Evolutionary conservation across 352 stramenopile genomes (phyloP), one percentile per base, ranked within the genome.

Genomic region (Thalassiosira mediterranea): DNA sequence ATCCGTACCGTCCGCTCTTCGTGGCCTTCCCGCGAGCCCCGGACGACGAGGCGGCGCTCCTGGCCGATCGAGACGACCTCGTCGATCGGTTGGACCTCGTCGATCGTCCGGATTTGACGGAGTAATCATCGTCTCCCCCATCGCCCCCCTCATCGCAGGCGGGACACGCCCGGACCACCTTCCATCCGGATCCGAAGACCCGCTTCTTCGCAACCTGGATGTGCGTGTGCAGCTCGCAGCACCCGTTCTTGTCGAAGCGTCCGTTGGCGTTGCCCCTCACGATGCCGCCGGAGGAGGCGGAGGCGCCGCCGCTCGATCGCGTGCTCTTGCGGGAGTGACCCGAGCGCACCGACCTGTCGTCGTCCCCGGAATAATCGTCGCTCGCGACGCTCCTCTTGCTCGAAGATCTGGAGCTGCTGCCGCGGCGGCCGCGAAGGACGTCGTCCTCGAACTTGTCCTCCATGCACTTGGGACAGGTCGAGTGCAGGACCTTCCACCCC

Each of bases 171-270:
- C 59, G 26, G 23, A 26, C 37, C 2, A 79, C 58, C 52, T 83
- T 83, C 61, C 62, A 83, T 23, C 74, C 74, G 4, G 19, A 51
- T 1, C 74, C 74, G 2, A 83, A 59, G n/a, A 83, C 23, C 1
- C 40, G 46, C 48, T 83, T 83, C 28, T 78, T 83, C 4, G 74
- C 74, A 28, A 83, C 68, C 29, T 83, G 74, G 13, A 83, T 64
- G 62, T 78, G 66, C 40, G 60, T 51, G 57, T 83, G 74, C 1
- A 78, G 25, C 13, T 61, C 26, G 49, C 74, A 83, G 48, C 74
- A 83, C 31, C 74, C 74, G 54, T 83, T 83, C 38, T 76, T 78
- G 48, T 83, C 68, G 28, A 67, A 68, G 32, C 72, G 57, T n/a
- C 72, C 72, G 29, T 72, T 47, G 1, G 72, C 72, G 57, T 76